Conservation (phyloP, 345 rosid species). For the Dovyalis caffra region DNA sequence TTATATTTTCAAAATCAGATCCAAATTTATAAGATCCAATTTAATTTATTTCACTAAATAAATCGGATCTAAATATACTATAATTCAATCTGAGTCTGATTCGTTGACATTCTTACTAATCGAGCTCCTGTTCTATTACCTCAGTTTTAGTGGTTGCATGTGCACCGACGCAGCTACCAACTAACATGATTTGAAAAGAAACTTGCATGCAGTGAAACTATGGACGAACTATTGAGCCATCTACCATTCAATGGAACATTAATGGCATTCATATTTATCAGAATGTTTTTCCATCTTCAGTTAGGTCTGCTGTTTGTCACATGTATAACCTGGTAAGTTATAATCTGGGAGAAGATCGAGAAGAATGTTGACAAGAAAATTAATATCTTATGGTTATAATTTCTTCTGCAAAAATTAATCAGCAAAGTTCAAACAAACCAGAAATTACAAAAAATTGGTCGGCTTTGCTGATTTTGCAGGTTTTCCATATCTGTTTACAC, state of each 20-base stretch:
- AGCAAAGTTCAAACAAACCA: not conserved
- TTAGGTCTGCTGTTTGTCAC: no score
- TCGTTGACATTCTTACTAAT: no score
- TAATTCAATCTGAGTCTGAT: no score
- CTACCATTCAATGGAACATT: conserved; percentile 15
- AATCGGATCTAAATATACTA: no score
- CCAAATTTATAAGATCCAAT: no score
- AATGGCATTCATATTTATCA: not conserved
- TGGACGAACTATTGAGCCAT: not conserved
- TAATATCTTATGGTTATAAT: not conserved
- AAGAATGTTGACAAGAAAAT: no score
- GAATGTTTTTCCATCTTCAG: not conserved
- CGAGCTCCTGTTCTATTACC: not conserved
- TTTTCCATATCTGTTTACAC: no score
- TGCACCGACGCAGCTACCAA: not conserved
- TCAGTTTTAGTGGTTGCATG: not conserved
- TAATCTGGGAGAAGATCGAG: no score
- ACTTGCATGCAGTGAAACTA: not conserved
- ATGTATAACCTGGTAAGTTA: no score
- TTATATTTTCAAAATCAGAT: no score
- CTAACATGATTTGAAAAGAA: not conserved
- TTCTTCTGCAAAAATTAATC: not conserved
- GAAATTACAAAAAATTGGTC: not conserved
- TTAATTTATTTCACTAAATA: no score
- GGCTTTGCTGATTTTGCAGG: no score